Base-by-base conservation (phyloP, 2,329 filamentous ascomycete species). In the Aspergillus felis region DNA sequence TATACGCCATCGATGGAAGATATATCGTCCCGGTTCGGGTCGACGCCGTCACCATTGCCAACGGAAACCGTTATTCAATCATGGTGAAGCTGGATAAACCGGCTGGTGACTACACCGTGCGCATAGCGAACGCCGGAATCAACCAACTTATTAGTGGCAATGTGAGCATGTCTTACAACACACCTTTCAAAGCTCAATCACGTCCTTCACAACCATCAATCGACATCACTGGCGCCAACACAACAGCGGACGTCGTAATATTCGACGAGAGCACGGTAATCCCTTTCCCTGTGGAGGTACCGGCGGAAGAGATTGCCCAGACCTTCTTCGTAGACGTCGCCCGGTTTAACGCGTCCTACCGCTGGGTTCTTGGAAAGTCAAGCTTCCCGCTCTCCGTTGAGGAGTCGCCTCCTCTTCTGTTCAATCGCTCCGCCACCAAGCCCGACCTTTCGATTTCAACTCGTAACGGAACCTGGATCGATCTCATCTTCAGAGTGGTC, bases 61-160 rank as follows among this genome's bases (percentile, higher is more conserved):
- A 66, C 32, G 75, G 75, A 2, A 66, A 68, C 24, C 68, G 75
- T 17, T 69, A 73, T 50, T 74, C 75, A 0, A 66, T 74, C 32
- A 55, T 78, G 10, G 64, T 78, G n/a, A 67, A 72, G 61, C 69
- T 83, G 7, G 69, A 78, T 51, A 76, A 78, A 48, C 66, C 64
- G 2, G 64, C 76, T 1, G 81, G 79, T 0, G 71, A 80, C 56
- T 86, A 82, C 67, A 78, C 78, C 10, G 80, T 86, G 25, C 82
- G 85, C 1, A 71, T 82, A 27, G 78, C 79, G 14, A 78, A 80
- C 17, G 68, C 71, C 2, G 76, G 74, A 20, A 69, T 78, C 4
- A 78, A 80, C 12, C 85, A 87, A 66, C 77, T 86, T 52, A 72
- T 87, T 28, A 73, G 75, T 17, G 81, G 78, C 1, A 75, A 78